Evolutionary conservation across 345 rosid genomes (phyloP).

Genomic region (Crucihimalaya himalaica): DNA sequence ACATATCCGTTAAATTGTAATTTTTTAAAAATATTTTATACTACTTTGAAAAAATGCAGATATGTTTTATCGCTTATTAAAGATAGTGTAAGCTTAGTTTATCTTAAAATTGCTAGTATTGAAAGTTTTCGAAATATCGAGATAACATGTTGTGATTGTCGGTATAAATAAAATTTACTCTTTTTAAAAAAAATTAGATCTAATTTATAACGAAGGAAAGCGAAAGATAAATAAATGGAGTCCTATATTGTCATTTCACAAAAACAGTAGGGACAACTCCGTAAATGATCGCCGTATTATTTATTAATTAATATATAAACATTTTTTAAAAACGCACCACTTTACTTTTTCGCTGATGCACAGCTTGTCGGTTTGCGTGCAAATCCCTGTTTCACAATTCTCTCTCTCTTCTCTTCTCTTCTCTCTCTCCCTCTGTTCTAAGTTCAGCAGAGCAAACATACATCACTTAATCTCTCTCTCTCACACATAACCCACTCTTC

Average conservation of each 20-base stretch:
- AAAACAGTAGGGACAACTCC: conserved; percentile 45
- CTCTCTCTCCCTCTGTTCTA: conserved; percentile 34
- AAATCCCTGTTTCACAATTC: conserved; percentile 43
- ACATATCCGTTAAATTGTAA: too few species aligned
- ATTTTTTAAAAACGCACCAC: conserved; percentile 35
- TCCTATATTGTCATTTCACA: conserved; percentile 49
- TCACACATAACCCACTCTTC: conserved; percentile 27
- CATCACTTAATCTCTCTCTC: conserved; percentile 48
- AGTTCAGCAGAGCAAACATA: conserved; percentile 44
- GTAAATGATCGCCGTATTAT: conserved; percentile 49
- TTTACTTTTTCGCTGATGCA: conserved; percentile 42
- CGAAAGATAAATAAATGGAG: neutral
- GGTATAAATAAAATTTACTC: too few species aligned
- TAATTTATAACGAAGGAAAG: too few species aligned
- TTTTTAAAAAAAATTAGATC: too few species aligned
- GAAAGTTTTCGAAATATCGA: too few species aligned
- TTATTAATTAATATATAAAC: neutral
- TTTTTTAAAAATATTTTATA: too few species aligned
- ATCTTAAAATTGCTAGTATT: too few species aligned
- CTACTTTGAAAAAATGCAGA: too few species aligned
- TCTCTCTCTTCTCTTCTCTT: conserved; percentile 31
- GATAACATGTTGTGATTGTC: too few species aligned
- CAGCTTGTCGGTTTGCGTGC: conserved; percentile 84
- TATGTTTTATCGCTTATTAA: too few species aligned
- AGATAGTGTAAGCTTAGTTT: too few species aligned